Evolutionary conservation across 495 filamentous ascomycete species (phyloP), one percentile per base, ranked within the genome.

Genomic region (Aspergillus campestris): DNA sequence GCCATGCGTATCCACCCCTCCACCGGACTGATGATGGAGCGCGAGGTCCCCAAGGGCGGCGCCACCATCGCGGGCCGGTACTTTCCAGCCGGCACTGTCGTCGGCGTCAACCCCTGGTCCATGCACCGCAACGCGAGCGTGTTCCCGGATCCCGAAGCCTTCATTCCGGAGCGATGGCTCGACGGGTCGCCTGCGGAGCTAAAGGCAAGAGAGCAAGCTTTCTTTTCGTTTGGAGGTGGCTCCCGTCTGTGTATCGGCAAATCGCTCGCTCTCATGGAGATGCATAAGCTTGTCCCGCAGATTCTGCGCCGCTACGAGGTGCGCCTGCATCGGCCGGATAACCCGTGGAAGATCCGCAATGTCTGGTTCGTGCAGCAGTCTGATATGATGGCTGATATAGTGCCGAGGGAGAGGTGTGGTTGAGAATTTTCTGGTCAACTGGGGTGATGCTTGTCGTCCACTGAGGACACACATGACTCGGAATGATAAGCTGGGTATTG

Each of bases 211-310:
- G 53, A 59, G 7, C 36, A 53, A 12, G 48, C 47, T 31, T 57
- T 71, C 42, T 59, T 76, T 5, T 61, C 56, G 18, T 87, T 83
- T 65, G 82, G 82, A 1, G 72, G 74, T 5, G 82, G 82, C 3
- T 62, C 69, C 7, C 57, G 81, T 36, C 75, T 74, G 2, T 86
- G 82, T 52, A 75, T 83, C 31, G 82, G 82, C 1, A 77, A 77
- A 76, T 84, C 87, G 47, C 85, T 91, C 47, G 79, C 76, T 28
- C 53, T 88, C 54, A 51, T 87, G 57, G 86, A 89, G 73, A 83
- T 90, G 47, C 82, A 86, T 49, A 91, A 91, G 69, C 54, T 90
- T 36, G 74, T 89, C 18, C 86, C 86, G 34, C 80, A 74, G 47
- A 64, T 90, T 48, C 55, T 89, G 53, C 68, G 81, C 45, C 64